Evolutionary conservation across 192 early-diverging fungal species (phyloP), one percentile per base, ranked within the genome.

Genomic region (Pilobolus umbonatus): DNA sequence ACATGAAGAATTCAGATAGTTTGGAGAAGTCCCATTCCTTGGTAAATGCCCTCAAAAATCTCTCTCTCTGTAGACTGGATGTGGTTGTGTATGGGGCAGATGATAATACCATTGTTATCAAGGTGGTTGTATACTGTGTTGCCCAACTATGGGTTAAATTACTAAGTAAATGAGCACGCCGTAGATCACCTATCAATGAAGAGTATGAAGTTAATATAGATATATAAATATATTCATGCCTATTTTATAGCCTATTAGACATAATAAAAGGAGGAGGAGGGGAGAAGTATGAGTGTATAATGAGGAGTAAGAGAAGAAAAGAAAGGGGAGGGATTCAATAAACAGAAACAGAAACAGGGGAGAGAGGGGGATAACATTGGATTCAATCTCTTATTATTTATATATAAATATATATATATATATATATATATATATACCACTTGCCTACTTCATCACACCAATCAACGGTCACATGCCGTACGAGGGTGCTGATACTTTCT

Each of bases 391-490:
- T 42, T 15, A 17, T 42, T 42, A 17, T 42, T 9, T 35, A 35
- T 35, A 35, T 42, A 22, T 30, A 25, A 28, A n/a, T 48, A n/a
- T n/a, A 39, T 63, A 72, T 64, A 71, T 63, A 5, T 64, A 61
- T 5, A 62, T 54, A 17, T 45, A 42, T 9, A 22, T 38, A 50
- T 9, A 48, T n/a, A 25, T 40, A 35, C 47, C 19, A 26, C 48
- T 65, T 73, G 68, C 72, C 78, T 64, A 63, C 60, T 25, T 70
- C 72, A 25, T 77, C 75, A 56, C 80, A 67, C 87, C 87, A 89
- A 70, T 83, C 85, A 57, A 84, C 73, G 14, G 84, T 85, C 36
- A 89, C 80, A 60, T 85, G 80, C 35, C 81, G 69, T n/a, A 89
- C 80, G 11, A 89, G 75, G 17, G 81, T 70, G 35, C 75, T 81